A percentile compares a stretch with the other conserved stretches of the same genome.
Conservation (phyloP, 2,329 filamentous ascomycete species). For the Aspergillus felis region DNA sequence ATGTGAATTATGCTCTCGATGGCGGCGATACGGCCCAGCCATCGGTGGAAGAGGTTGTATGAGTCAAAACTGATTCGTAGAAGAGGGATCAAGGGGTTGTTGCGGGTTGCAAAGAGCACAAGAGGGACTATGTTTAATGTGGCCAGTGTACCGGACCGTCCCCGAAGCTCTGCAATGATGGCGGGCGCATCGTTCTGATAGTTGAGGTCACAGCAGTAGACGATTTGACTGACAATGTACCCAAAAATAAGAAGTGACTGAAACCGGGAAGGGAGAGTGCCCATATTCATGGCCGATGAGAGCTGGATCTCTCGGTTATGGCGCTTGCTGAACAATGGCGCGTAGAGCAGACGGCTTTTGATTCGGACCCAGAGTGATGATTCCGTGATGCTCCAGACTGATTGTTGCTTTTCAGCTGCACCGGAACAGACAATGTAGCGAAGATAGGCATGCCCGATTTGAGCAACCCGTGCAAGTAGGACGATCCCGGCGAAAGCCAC, state of each 20-base stretch:
- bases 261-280: slow-evolving; percentile 75
- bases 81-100: slow-evolving; percentile 82
- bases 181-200: slow-evolving; percentile 46
- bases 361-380: slow-evolving; percentile 39
- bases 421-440: slow-evolving; percentile 41
- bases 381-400: slow-evolving; percentile 44
- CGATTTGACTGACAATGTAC: slow-evolving; percentile 68
- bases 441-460: slow-evolving; percentile 43
- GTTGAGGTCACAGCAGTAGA: slow-evolving; percentile 59
- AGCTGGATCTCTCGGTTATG: slow-evolving; percentile 73
- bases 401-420: slow-evolving; percentile 36
- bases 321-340: slow-evolving; percentile 68
- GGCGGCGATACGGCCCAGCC: slow-evolving; percentile 72
- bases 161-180: slow-evolving; percentile 76
- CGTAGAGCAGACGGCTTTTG: slow-evolving; percentile 49
- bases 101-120: slow-evolving; percentile 81
- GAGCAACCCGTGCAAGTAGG: slow-evolving; percentile 38
- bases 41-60: slow-evolving; percentile 85
- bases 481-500: slow-evolving; percentile 33
- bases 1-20: slow-evolving; percentile 69
- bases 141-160: slow-evolving; percentile 77
- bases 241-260: slow-evolving; percentile 66
- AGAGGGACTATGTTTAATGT: slow-evolving; percentile 90
- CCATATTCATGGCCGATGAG: slow-evolving; percentile 65
- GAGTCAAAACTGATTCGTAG: slow-evolving; percentile 91